phyloP scores from a whole-genome alignment of 1,284 basidiomycete species.

The Ustilago cynodontis region DNA sequence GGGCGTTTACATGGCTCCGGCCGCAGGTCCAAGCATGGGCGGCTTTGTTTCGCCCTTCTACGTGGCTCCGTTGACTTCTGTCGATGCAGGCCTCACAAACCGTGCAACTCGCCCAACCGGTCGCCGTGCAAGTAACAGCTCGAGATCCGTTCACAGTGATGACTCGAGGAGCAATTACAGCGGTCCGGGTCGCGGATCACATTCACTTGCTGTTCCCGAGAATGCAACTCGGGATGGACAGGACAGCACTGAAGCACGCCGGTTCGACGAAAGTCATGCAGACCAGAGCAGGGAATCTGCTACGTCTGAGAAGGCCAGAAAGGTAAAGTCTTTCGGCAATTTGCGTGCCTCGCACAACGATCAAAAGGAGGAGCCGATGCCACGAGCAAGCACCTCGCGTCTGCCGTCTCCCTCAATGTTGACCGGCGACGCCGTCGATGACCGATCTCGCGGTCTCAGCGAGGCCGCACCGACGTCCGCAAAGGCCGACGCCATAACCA shows the following conservation, averaged over 20 bases:
- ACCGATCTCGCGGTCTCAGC: conserved; percentile 1
- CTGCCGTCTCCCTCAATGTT: conserved; percentile 19
- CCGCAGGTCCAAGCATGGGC: conserved; percentile 45
- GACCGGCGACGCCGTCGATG: not conserved
- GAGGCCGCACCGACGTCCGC: not conserved
- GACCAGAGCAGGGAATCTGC: conserved; percentile 14
- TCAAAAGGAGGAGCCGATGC: conserved; percentile 20
- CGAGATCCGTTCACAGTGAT: conserved; percentile 38
- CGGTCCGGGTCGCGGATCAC: conserved; percentile 31
- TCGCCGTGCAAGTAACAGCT: conserved; percentile 41
- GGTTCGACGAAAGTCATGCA: not conserved
- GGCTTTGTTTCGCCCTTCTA: conserved; percentile 50
- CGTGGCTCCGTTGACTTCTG: conserved; percentile 47
- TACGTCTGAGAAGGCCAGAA: conserved; percentile 36
- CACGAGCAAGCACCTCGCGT: conserved; percentile 36
- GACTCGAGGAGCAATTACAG: conserved; percentile 36
- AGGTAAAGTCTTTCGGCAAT: conserved; percentile 43
- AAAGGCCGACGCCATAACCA: not conserved
- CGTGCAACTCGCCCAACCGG: conserved; percentile 25
- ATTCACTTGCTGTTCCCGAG: conserved; percentile 21
- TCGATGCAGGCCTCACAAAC: conserved; percentile 30
- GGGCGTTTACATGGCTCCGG: conserved; percentile 37
- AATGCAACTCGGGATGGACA: conserved; percentile 3
- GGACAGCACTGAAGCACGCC: not conserved
- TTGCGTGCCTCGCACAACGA: conserved; percentile 19